Percentiles rank a stretch among this genome's conserved stretches.
Conservation (phyloP, 1,284 basidiomycete species). For the Wolfiporia cocos region DNA sequence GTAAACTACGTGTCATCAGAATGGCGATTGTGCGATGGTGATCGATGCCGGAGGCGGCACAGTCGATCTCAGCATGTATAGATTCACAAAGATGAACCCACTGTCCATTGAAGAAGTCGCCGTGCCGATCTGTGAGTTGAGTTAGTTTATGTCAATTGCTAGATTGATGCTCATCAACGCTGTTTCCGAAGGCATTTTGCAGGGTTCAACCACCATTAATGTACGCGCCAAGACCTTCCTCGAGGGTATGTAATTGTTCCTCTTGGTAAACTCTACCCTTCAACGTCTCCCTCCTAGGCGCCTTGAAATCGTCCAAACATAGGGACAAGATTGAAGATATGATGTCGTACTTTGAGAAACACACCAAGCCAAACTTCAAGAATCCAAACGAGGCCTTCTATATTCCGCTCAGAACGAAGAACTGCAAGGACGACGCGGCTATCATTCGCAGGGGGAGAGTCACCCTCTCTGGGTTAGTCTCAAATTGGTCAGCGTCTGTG, state of each 20-base stretch:
- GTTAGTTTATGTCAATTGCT: no score
- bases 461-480: no score
- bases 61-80: constrained; percentile 47
- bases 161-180: background rate
- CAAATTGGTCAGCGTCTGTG: no score
- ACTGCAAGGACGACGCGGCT: no score
- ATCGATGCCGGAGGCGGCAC: constrained; percentile 59
- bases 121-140: constrained; percentile 36
- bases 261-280: background rate
- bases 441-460: no score
- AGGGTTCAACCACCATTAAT: constrained; percentile 19
- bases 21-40: constrained; percentile 40
- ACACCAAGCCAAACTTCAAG: background rate
- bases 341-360: background rate
- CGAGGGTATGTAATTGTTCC: background rate
- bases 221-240: constrained; percentile 18
- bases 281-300: background rate
- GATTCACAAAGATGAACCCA: constrained; percentile 17
- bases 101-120: constrained; percentile 32
- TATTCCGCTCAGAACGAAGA: no score
- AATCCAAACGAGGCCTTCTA: no score
- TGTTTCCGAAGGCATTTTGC: constrained; percentile 15
- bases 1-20: no score
- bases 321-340: background rate
- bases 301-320: no score